phyloP scores from a whole-genome alignment of 257 asterid species.

The Solanum chilense region DNA sequence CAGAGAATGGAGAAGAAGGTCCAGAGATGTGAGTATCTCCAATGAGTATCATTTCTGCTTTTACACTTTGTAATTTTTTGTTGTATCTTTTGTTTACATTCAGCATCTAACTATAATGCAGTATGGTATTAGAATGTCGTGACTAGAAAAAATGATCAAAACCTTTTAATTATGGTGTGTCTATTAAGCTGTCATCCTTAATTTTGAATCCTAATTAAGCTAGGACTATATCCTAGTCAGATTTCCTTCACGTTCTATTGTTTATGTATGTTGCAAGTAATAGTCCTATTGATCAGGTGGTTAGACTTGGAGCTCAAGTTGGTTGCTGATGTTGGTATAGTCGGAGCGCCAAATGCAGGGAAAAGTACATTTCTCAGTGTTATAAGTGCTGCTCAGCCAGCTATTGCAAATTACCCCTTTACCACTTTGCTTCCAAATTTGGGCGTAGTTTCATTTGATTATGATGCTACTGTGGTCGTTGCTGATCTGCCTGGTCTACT shows the following conservation, averaged over 20 bases:
- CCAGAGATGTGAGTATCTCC: constrained; percentile 55
- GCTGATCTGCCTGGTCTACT: constrained; percentile 95
- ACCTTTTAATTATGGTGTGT: background rate
- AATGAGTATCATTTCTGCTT: background rate
- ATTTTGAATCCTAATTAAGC: background rate
- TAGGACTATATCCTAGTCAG: background rate
- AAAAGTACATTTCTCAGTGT: constrained; percentile 95
- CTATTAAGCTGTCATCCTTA: background rate
- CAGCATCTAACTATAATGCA: background rate
- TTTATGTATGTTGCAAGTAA: constrained; percentile 1
- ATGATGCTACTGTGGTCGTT: constrained; percentile 74
- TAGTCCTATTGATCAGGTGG: constrained; percentile 55
- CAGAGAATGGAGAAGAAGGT: constrained; percentile 94
- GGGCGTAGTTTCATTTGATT: constrained; percentile 90
- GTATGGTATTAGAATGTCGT: background rate
- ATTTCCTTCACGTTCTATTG: background rate
- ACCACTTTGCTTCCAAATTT: constrained; percentile 98
- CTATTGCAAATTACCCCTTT: constrained; percentile 89
- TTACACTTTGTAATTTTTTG: background rate
- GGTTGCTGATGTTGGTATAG: constrained; percentile 96
- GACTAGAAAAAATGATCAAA: background rate
- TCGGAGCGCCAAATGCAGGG: constrained; percentile 98
- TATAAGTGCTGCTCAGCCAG: constrained; percentile 86
- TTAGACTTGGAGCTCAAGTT: constrained; percentile 87
- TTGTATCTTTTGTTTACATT: background rate